phyloP scores from a whole-genome alignment of 352 stramenopile species.

The Achlya hypogyna region DNA sequence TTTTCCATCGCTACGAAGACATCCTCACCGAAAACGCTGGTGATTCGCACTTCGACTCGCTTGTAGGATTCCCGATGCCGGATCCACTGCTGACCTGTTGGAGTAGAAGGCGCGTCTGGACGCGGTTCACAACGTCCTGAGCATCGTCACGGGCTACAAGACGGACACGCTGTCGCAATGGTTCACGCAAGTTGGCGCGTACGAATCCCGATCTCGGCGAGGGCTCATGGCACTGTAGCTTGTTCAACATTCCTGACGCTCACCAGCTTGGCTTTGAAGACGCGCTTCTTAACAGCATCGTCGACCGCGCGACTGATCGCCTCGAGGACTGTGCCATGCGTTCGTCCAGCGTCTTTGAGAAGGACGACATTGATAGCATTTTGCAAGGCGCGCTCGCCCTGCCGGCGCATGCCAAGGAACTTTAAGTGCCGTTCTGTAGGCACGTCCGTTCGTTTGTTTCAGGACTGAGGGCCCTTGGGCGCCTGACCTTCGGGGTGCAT shows the following conservation, averaged over 20 bases:
- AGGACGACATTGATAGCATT: constrained; percentile 47
- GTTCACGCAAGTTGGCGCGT: constrained; percentile 46
- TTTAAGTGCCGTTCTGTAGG: not conserved
- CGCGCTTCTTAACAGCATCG: constrained; percentile 37
- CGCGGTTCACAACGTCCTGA: constrained; percentile 36
- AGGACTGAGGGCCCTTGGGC: not conserved
- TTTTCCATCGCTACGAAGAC: constrained; percentile 49
- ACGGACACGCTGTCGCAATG: constrained; percentile 37
- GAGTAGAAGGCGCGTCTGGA: constrained; percentile 28
- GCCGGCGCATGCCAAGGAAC: not conserved
- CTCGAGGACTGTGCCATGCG: constrained; percentile 34
- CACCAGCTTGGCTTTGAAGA: constrained; percentile 52
- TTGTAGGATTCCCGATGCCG: constrained; percentile 19
- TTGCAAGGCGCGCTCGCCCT: constrained; percentile 38
- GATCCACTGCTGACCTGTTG: not conserved
- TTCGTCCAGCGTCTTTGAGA: constrained; percentile 37
- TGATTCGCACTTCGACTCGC: constrained; percentile 55
- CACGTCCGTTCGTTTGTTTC: constrained; percentile 13
- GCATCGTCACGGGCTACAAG: constrained; percentile 44
- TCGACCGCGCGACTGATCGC: constrained; percentile 40
- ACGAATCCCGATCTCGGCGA: not conserved
- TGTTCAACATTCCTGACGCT: constrained; percentile 46
- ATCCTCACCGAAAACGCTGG: constrained; percentile 49
- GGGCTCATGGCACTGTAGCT: constrained; percentile 4
- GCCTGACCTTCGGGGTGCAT: not conserved